Percentiles rank a stretch among this genome's conserved stretches.
phyloP scores from a whole-genome alignment of 169 alveolate genomes.

The Eimeria acervulina region DNA sequence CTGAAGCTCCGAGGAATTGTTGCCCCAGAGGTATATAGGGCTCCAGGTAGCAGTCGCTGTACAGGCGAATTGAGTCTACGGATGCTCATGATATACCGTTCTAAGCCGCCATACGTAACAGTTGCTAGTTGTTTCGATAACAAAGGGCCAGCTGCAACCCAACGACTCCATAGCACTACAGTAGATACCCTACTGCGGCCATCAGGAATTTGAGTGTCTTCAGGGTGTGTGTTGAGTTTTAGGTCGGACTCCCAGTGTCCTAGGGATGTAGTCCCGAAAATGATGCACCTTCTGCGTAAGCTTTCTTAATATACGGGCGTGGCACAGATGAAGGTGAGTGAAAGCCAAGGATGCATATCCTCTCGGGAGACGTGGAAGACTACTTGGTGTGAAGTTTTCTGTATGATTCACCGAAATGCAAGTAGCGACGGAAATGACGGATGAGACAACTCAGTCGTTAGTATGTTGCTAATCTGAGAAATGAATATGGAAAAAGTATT shows the following conservation, averaged over 20 bases:
- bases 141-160: neutral
- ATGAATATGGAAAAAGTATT: neutral
- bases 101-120: neutral
- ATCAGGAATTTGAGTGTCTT: neutral
- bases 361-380: neutral
- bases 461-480: neutral
- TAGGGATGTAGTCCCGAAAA: neutral
- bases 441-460: neutral
- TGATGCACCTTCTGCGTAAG: neutral
- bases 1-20: neutral
- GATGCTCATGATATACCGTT: no score
- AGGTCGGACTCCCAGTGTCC: neutral
- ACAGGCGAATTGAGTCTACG: no score
- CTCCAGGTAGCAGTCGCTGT: no score
- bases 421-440: neutral
- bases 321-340: neutral
- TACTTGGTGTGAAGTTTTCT: neutral
- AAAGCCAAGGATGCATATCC: neutral
- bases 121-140: neutral
- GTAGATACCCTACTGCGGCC: neutral
- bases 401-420: neutral
- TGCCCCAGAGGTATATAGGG: neutral
- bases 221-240: neutral
- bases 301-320: neutral
- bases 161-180: neutral